phyloP scores from a whole-genome alignment of 108 stramenopile species.

The Cyclotella choctawhatcheeana region DNA sequence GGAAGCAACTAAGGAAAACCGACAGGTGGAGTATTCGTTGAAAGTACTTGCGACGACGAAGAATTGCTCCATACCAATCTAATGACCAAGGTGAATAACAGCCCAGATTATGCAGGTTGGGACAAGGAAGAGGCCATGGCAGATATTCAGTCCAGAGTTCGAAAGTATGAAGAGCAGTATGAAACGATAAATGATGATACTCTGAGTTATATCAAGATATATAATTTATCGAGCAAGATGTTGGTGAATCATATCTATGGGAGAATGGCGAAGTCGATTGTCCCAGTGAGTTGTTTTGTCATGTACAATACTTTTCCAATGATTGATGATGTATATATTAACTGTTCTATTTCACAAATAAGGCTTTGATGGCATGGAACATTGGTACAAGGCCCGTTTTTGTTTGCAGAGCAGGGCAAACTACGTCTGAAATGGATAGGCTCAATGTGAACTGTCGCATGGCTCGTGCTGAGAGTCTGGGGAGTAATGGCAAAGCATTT shows the following conservation, averaged over 20 bases:
- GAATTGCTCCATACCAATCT: slow-evolving; percentile 82
- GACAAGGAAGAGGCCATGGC: slow-evolving; percentile 68
- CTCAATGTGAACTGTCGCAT: slow-evolving; percentile 14
- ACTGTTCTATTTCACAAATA: too few species aligned
- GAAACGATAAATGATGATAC: slow-evolving; percentile 94
- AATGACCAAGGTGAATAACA: slow-evolving; percentile 77
- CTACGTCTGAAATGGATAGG: slow-evolving; percentile 52
- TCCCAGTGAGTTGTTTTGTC: too few species aligned
- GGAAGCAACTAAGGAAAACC: slow-evolving; percentile 67
- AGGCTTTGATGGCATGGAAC: slow-evolving; percentile 90
- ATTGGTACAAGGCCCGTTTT: slow-evolving; percentile 90
- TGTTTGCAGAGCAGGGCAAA: slow-evolving; percentile 86
- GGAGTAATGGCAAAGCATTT: slow-evolving; percentile 68
- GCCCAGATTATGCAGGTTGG: slow-evolving; percentile 86
- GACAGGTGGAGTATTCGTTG: slow-evolving; percentile 93
- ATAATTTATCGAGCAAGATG: slow-evolving; percentile 88
- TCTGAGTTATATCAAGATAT: slow-evolving; percentile 93
- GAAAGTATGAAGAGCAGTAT: slow-evolving; percentile 92
- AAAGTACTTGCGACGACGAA: slow-evolving; percentile 95
- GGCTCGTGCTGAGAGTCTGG: slow-evolving; percentile 66
- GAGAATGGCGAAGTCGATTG: slow-evolving; percentile 89
- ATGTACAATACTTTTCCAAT: too few species aligned
- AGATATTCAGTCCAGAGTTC: slow-evolving; percentile 85
- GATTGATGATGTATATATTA: too few species aligned
- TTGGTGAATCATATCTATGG: slow-evolving; percentile 70